Base-by-base conservation (phyloP, 106 monocot genomes). In the Xerophyta viscosa region DNA sequence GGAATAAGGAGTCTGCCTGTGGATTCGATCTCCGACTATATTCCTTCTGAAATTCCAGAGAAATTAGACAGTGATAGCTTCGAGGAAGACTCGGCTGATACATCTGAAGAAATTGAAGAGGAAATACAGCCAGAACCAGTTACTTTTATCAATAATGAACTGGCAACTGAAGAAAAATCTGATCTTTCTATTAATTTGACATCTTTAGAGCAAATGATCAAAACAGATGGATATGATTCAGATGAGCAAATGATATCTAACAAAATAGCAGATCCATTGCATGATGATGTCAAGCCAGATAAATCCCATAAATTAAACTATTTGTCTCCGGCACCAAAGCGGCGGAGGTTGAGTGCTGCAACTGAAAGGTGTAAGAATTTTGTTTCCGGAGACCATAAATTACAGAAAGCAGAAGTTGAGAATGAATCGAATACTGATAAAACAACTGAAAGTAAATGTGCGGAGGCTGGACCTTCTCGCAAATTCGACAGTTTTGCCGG, bases 1-100 rank as follows among this genome's bases (percentile, higher is more conserved):
- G 75, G 71, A 37, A 37, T 77, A 17, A 69, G 80, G 48, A 70
- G 66, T 64, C 62, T 86, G 48, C 86, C 80, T 37, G 27, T 27
- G 30, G 80, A 69, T 62, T 29, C 51, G 15, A 33, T 4, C 23
- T 22, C 7, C 30, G 54, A n/a, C 19, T 50, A 50, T 47, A 33
- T 10, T 27, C 31, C 46, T 20, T 20, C 15, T 46, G 46, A 17
- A 46, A 1, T 45, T 57, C 50, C 39, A 36, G 33, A 36, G 55
- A 54, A 61, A 49, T 64, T 26, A 29, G 57, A 54, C 10, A 67
- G 71, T 52, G 67, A 59, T 31, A 71, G 45, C 18, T 76, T 50
- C 12, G 30, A 23, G 25, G 66, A 65, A 10, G 41, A 46, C 49
- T 54, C 79, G 15, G 20, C 9, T 46, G 46, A 46, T 46, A 19